Conservation (phyloP, 495 filamentous ascomycete genomes). For the Xanthoparmelia taractica region DNA sequence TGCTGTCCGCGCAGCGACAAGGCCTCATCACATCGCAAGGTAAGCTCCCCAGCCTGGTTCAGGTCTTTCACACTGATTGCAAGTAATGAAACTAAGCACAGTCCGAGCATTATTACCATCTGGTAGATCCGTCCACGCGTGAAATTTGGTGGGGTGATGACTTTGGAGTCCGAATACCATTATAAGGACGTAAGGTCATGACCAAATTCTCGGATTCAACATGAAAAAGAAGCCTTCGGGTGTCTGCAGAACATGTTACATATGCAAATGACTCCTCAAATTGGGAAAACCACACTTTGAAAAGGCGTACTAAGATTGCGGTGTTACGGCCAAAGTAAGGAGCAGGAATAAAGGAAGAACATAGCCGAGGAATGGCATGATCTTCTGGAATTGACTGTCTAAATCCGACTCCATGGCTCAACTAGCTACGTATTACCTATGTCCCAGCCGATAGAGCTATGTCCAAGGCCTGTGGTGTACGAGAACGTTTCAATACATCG, state of each 20-base stretch:
- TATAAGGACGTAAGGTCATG: neutral
- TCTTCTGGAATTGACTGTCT: neutral
- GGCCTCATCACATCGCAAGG: neutral
- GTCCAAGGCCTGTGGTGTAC: neutral
- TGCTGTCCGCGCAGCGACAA: neutral
- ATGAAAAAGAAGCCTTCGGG: neutral
- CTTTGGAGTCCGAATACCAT: neutral
- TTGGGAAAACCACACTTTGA: neutral
- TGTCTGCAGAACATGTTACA: neutral
- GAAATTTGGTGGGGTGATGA: neutral
- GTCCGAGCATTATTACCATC: neutral
- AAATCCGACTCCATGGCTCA: neutral
- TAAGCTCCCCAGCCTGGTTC: neutral
- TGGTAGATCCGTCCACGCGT: neutral
- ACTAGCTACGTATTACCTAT: neutral
- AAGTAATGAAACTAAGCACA: neutral
- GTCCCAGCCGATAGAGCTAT: neutral
- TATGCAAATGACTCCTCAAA: neutral
- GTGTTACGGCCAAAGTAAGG: neutral
- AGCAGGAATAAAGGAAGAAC: neutral
- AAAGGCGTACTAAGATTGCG: neutral
- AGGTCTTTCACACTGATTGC: neutral
- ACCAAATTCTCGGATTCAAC: too few relatives aligned
- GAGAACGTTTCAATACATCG: neutral
- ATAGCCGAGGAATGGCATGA: neutral